Percentiles rank a stretch among this genome's conserved stretches.
Conservation (phyloP, 345 rosid genomes). For the Citrus sinensis region DVS_A1.0 CM039167.1:16475501-16476000, state of each 20-base stretch:
- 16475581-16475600: neutral
- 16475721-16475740: constrained; percentile 13
- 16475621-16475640: neutral
- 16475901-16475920: constrained; percentile 78
- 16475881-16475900: constrained; percentile 97
- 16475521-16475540: neutral
- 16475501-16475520: neutral
- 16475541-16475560: neutral
- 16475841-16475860: constrained; percentile 85
- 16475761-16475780: constrained; percentile 35
- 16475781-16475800: constrained; percentile 85
- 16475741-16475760: constrained; percentile 15
- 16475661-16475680: neutral
- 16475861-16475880: constrained; percentile 94
- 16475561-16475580: neutral
- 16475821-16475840: constrained; percentile 76
- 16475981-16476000: neutral
- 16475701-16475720: constrained; percentile 28
- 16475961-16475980: neutral
- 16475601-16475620: constrained; percentile 2
- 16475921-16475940: constrained; percentile 53
- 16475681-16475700: constrained; percentile 19
- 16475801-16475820: constrained; percentile 99
- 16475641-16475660: constrained; percentile 2
- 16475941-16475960: neutral